These are phyloP conservation scores for Gamsiella multidivaricata DNA, from an alignment of 192 early-diverging fungal genomes.

Conservation along the genomic window DNA sequence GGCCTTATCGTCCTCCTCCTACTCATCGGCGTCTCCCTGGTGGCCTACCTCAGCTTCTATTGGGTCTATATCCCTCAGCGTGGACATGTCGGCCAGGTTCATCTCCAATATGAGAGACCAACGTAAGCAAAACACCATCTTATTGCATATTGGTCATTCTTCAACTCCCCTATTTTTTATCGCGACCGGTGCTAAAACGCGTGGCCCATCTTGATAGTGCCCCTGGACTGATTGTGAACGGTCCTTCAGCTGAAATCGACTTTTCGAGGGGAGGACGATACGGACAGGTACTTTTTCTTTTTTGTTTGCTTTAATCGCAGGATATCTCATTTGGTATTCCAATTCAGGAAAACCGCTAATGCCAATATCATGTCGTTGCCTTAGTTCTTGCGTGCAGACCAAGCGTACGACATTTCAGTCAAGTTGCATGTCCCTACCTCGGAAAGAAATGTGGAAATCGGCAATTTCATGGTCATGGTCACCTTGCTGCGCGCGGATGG, in stretches of 20 bases:
- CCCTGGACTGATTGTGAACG: constrained; percentile 18
- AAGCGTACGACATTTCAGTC: constrained; percentile 58
- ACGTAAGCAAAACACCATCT: constrained; percentile 15
- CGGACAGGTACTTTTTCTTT: constrained; percentile 28
- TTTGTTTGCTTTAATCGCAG: no score
- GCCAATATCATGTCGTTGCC: background rate
- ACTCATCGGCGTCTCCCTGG: constrained; percentile 41
- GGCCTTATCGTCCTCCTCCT: constrained; percentile 21
- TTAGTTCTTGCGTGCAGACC: constrained; percentile 55
- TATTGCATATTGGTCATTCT: background rate
- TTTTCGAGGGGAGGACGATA: constrained; percentile 50
- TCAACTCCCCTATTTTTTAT: background rate
- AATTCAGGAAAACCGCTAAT: background rate
- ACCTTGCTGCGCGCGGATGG: constrained; percentile 35
- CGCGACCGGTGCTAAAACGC: no score
- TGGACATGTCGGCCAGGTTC: constrained; percentile 53
- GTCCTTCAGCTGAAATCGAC: constrained; percentile 48
- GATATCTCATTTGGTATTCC: background rate
- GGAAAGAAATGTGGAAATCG: constrained; percentile 54
- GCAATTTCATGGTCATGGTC: constrained; percentile 43
- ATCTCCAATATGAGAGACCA: constrained; percentile 56
- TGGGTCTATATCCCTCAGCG: constrained; percentile 58
- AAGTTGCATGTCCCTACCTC: constrained; percentile 55
- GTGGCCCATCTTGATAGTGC: constrained; percentile 9
- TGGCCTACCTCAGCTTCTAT: constrained; percentile 58